A percentile compares a stretch with the other conserved stretches of the same genome.
These are phyloP conservation scores for Camelina neglecta DNA, from an alignment of 345 rosid genomes.

Conservation along the genomic window DNA sequence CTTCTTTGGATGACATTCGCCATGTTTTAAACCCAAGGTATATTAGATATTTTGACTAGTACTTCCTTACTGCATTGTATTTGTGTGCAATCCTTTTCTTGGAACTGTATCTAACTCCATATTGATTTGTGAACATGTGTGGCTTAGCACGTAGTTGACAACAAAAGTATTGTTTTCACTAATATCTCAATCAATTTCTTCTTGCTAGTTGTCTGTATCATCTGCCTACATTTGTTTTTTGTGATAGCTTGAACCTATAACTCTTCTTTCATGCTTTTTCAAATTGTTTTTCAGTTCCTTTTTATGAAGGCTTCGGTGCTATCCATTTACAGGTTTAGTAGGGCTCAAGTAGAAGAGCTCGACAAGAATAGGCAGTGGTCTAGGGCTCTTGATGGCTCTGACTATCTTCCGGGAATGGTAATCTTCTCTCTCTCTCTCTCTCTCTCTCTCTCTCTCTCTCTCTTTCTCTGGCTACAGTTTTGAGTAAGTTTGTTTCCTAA, in stretches of 20 bases:
- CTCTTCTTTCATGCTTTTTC: slow-evolving; percentile 5
- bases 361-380: slow-evolving; percentile 95
- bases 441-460: background rate
- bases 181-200: background rate
- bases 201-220: slow-evolving; percentile 3
- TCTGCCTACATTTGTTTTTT: background rate
- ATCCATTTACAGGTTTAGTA: slow-evolving; percentile 64
- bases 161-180: background rate
- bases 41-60: slow-evolving; percentile 1
- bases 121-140: slow-evolving; percentile 5
- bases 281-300: slow-evolving; percentile 17
- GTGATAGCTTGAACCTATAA: background rate
- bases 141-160: slow-evolving; percentile 2
- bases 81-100: background rate
- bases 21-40: slow-evolving; percentile 95
- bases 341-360: slow-evolving; percentile 82
- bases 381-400: slow-evolving; percentile 98
- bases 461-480: background rate
- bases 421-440: background rate
- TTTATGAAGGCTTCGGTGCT: slow-evolving; percentile 32
- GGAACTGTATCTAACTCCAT: background rate
- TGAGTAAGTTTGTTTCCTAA: slow-evolving; percentile 6
- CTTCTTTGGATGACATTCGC: slow-evolving; percentile 93
- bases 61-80: background rate
- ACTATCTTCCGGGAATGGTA: slow-evolving; percentile 99